Conservation (phyloP, 495 filamentous ascomycete genomes). For the Penicillium nucicola region DNA sequence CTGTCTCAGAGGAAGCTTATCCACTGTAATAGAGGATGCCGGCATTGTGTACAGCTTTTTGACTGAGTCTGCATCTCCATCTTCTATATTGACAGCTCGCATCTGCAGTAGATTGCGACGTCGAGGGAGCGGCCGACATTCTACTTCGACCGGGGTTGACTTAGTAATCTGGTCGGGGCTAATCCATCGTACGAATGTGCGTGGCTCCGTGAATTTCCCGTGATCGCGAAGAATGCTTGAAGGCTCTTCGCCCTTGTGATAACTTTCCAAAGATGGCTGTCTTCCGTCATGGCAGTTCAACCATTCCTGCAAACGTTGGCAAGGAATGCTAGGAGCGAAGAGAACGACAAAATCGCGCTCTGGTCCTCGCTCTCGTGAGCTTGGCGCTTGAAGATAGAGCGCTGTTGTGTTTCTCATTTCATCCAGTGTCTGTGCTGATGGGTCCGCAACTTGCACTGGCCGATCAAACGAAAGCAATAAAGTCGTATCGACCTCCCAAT, state of each 20-base stretch:
- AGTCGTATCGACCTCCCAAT: constrained; percentile 45
- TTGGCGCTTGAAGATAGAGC: constrained; percentile 49
- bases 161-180: not conserved
- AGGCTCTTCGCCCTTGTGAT: constrained; percentile 7
- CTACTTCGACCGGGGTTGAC: constrained; percentile 17
- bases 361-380: constrained; percentile 29
- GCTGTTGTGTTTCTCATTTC: constrained; percentile 41
- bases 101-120: constrained; percentile 33
- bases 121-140: constrained; percentile 26
- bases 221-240: constrained; percentile 33
- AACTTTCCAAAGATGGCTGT: constrained; percentile 18
- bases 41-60: constrained; percentile 21
- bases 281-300: constrained; percentile 17
- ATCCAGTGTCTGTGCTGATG: constrained; percentile 9
- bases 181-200: constrained; percentile 30
- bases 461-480: constrained; percentile 36
- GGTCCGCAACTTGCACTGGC: constrained; percentile 11
- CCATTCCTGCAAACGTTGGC: constrained; percentile 22
- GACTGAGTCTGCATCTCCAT: constrained; percentile 3
- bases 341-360: constrained; percentile 43
- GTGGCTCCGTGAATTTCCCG: constrained; percentile 24
- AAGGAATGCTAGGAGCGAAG: constrained; percentile 27
- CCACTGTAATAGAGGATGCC: constrained; percentile 35
- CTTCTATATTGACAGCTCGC: constrained; percentile 11
- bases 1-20: constrained; percentile 57